Percentiles rank a stretch among this genome's conserved stretches.
These are phyloP conservation scores for Suillus plorans DNA, from an alignment of 768 basidiomycete genomes.

Conservation along the genomic window DNA sequence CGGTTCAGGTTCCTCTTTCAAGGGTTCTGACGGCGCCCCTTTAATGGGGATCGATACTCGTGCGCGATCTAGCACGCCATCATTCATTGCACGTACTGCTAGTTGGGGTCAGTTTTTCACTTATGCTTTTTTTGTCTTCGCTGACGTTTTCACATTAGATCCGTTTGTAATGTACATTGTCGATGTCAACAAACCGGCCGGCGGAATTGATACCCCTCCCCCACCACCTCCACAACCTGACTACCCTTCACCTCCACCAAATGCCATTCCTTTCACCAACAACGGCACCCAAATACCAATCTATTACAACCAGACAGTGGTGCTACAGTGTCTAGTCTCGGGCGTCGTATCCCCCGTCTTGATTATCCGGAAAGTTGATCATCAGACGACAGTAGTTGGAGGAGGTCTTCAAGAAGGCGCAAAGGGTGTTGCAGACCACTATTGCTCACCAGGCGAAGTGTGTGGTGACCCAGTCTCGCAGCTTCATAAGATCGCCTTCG, in stretches of 20 bases:
- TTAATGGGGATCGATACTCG: conserved; percentile 79
- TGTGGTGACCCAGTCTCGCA: conserved; percentile 95
- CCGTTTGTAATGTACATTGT: conserved; percentile 98
- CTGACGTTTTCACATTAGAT: conserved; percentile 42
- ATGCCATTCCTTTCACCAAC: conserved; percentile 82
- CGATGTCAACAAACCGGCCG: conserved; percentile 82
- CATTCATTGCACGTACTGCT: conserved; percentile 86
- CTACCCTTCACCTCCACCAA: conserved; percentile 90
- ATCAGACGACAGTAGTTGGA: conserved; percentile 85
- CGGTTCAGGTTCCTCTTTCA: conserved; percentile 89
- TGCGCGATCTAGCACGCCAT: conserved; percentile 70
- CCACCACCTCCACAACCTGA: conserved; percentile 84
- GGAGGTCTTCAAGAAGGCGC: conserved; percentile 88
- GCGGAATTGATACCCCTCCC: conserved; percentile 73
- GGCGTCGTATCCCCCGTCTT: conserved; percentile 92
- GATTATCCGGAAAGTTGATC: conserved; percentile 92
- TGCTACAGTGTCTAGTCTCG: conserved; percentile 90
- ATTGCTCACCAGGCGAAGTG: conserved; percentile 80
- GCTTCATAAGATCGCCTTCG: conserved; percentile 93
- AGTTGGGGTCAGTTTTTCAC: conserved; percentile 70
- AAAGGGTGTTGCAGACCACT: conserved; percentile 81
- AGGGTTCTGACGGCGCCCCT: conserved; percentile 88
- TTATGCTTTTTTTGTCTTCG: conserved; percentile 8
- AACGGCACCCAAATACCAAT: conserved; percentile 86
- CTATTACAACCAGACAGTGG: conserved; percentile 96